Percentiles rank a stretch among this genome's conserved stretches.
Conservation (phyloP, 1,284 basidiomycete species). For the Fomitopsis betulina region DNA sequence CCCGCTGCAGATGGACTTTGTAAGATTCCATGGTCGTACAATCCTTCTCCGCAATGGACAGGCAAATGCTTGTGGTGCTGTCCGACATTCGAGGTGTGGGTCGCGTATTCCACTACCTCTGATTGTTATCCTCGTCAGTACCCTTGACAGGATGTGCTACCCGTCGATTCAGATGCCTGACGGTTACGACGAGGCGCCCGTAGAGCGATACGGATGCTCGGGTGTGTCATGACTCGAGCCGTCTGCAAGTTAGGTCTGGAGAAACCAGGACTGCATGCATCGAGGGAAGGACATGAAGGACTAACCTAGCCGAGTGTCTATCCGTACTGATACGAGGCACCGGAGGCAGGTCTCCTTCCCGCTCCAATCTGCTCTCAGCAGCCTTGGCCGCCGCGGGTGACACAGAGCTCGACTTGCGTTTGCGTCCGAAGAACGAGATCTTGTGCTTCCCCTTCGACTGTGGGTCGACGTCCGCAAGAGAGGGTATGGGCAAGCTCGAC, state of each 20-base stretch:
- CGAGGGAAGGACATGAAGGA: background rate
- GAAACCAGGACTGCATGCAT: background rate
- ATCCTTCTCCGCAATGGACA: no score
- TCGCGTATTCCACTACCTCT: background rate
- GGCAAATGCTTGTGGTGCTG: no score
- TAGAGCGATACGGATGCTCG: no score
- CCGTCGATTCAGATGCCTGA: background rate
- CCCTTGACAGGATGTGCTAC: background rate
- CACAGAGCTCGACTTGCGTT: slow-evolving; percentile 21
- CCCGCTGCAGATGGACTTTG: no score
- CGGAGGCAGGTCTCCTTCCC: slow-evolving; percentile 9
- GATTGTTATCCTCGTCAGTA: background rate
- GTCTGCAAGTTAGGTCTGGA: background rate
- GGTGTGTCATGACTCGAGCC: background rate
- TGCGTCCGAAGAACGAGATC: slow-evolving; percentile 24
- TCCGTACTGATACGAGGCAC: background rate
- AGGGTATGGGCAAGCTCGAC: slow-evolving; percentile 13
- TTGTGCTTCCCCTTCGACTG: slow-evolving; percentile 22
- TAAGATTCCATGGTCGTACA: no score
- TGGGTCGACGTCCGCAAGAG: slow-evolving; percentile 7
- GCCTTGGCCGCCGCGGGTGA: slow-evolving; percentile 16
- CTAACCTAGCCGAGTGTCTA: slow-evolving; percentile 4
- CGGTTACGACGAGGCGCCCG: no score
- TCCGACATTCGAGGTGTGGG: no score
- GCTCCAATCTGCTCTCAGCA: slow-evolving; percentile 3